phyloP scores from a whole-genome alignment of 306 rosid species.

The Mimosa bimucronata region DNA sequence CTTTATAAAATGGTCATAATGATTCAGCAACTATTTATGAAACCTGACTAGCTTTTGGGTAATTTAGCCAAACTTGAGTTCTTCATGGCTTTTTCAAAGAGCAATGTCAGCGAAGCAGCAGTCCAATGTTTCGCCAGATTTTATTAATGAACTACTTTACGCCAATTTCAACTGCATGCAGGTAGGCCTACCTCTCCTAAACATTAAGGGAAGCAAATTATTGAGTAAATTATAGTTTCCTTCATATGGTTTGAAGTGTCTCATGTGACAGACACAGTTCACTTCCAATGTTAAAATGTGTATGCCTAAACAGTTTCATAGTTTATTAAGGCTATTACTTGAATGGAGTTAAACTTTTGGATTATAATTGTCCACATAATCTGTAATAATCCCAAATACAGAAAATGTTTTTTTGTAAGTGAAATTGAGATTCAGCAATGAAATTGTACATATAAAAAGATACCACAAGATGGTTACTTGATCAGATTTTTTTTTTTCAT shows the following conservation, averaged over 20 bases:
- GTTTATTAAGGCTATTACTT: not conserved
- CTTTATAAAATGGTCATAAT: conserved; percentile 4
- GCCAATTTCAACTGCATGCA: conserved; percentile 82
- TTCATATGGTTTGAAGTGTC: not conserved
- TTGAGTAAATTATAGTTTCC: not conserved
- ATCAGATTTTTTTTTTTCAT: too few species aligned
- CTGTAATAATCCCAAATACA: not conserved
- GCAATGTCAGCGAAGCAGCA: conserved; percentile 91
- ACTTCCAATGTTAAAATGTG: not conserved
- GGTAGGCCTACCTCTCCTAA: conserved; percentile 47
- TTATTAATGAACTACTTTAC: conserved; percentile 85
- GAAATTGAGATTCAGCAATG: not conserved
- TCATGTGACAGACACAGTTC: not conserved
- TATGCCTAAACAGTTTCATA: not conserved
- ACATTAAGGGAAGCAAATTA: not conserved
- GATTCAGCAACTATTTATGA: conserved; percentile 28
- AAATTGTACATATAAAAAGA: not conserved
- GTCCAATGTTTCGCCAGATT: conserved; percentile 71
- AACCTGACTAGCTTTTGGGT: conserved; percentile 35
- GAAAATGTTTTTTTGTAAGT: not conserved
- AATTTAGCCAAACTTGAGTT: conserved; percentile 87
- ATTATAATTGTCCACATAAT: not conserved
- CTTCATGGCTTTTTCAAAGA: conserved; percentile 99
- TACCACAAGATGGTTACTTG: not conserved
- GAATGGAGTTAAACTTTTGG: not conserved